Conservation (phyloP, 2,329 filamentous ascomycete genomes). For the Fusarium nelsonii region DNA sequence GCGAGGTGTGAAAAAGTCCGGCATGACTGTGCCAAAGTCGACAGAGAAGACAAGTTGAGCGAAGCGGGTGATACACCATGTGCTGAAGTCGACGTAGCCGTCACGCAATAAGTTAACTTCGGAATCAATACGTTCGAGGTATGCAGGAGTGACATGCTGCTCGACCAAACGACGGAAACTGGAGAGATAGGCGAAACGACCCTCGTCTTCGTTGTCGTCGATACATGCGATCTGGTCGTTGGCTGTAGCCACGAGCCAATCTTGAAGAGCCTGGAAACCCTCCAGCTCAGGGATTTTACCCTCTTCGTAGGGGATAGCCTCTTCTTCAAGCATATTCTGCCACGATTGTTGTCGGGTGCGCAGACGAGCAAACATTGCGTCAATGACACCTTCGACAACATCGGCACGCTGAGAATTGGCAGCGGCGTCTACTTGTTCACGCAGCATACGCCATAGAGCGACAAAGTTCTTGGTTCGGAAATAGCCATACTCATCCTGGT, state of each 20-base stretch:
- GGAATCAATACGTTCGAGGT: constrained; percentile 78
- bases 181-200: constrained; percentile 83
- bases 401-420: constrained; percentile 87
- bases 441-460: constrained; percentile 97
- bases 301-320: constrained; percentile 79
- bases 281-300: constrained; percentile 68
- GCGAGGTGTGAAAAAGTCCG: constrained; percentile 88
- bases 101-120: constrained; percentile 84
- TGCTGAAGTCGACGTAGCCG: constrained; percentile 94
- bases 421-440: constrained; percentile 89
- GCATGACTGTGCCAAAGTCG: constrained; percentile 86
- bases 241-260: constrained; percentile 96
- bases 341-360: constrained; percentile 85
- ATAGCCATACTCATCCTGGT: constrained; percentile 88
- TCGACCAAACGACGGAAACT: constrained; percentile 88
- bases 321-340: constrained; percentile 89
- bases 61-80: constrained; percentile 91
- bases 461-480: constrained; percentile 92
- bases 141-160: constrained; percentile 81
- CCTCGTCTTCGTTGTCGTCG: constrained; percentile 85
- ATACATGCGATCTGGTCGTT: constrained; percentile 99
- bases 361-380: constrained; percentile 92
- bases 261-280: constrained; percentile 83
- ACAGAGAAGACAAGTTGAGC: constrained; percentile 88
- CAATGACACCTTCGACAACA: constrained; percentile 93